Base-by-base conservation (phyloP, 2,329 filamentous ascomycete genomes). In the Venturia carpophila region DNA sequence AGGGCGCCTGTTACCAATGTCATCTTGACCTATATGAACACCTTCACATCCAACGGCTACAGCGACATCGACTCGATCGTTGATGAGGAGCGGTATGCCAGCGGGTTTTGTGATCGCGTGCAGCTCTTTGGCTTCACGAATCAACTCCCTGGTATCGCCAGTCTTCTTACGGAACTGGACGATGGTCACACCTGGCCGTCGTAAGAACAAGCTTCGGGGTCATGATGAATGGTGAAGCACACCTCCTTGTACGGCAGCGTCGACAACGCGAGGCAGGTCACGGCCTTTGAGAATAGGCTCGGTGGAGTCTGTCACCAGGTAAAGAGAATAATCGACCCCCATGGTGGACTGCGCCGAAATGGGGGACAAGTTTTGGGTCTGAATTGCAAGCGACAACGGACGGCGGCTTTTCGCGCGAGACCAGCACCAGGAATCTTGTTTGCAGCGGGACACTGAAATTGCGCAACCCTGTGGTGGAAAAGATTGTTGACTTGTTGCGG, bases 301-400 rank as follows among this genome's bases (percentile, higher is more conserved):
- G n/a, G 92, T 96, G 62, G 91, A 94, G 81, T 97, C 92, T 5
- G 92, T 97, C 70, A 97, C 92, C 66, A 97, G 83, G 74, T 97
- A 97, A 47, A 97, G 80, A 61, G 88, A 87, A 75, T 95, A 92
- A 76, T 96, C 86, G 60, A 88, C 80, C 24, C 71, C 68, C 67
- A 69, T 69, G 39, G 77, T n/a, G 49, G 9, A 34, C 1, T 56
- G 24, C 10, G 11, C 5, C 17, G 55, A 41, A 11, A 11, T 41
- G 39, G 15, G 37, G 9, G 39, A 41, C 39, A 11, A 15, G 39
- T 10, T 41, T 9, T 41, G 39, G 39, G 39, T 41, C 39, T 41
- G 39, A 34, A 34, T 34, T 3, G 30, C 30, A 34, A 34, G 30
- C 30, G 30, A 34, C 3, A 6, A 34, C 30, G 15, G 39, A 34